Evolutionary conservation across 805 yeast genomes (phyloP), one percentile per base, ranked within the genome.

Genomic region (Lipomyces lipofer): DNA sequence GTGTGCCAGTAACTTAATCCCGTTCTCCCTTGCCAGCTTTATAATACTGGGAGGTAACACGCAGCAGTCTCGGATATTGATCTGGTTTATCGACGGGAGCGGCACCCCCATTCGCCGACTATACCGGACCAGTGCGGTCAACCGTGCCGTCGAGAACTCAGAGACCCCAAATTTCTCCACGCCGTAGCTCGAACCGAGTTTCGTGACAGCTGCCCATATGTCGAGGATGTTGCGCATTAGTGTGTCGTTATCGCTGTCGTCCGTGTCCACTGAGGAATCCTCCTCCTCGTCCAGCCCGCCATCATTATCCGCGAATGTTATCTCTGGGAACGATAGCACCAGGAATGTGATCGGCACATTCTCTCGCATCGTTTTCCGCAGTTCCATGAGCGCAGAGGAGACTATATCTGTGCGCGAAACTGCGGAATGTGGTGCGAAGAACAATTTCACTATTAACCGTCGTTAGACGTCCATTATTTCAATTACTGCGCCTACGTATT

Each of bases 61-160:
- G 49, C 72, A 69, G 60, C 73, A 70, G 44, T 69, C 73, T 15
- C 62, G 61, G 19, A 70, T 67, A 43, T 69, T 67, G 49, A 70
- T 66, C 45, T 67, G 71, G 52, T 69, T 67, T 6, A 68, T 49
- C n/a, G 48, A 44, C 22, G 62, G 58, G n/a, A 21, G 29, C 4
- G 46, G 47, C 57, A 52, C 21, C 21, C 58, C 54, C 57, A 49
- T 43, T 27, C 8, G 42, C 21, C 36, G 45, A 12, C 60, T 43
- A 29, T 56, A 58, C 8, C 51, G 49, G 15, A 68, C 19, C 13
- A 67, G 50, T 2, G 62, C 54, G 24, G 47, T 36, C 13, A 68
- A 58, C 10, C 65, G 30, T 9, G 47, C 56, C 10, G 64, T 54
- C 1, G 70, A 64, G 36, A 67, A 61, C 46, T 68, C 71, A 19